Conservation (phyloP, 2,329 filamentous ascomycete genomes). For the Alternaria triticina region DNA sequence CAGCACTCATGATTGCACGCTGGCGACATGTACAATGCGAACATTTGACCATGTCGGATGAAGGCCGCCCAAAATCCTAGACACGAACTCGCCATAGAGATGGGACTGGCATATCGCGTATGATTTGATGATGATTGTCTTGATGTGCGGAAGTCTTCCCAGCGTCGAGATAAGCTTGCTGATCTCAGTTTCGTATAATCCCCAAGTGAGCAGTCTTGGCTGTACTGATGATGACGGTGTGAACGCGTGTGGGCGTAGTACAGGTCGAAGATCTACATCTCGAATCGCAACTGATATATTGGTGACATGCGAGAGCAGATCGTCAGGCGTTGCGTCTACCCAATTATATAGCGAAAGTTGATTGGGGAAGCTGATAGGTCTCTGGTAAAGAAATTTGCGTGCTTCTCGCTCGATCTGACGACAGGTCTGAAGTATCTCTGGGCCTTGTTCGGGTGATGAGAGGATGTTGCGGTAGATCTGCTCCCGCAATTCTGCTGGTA, state of each 20-base stretch:
- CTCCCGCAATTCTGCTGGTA: conserved; percentile 42
- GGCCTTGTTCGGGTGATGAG: conserved; percentile 17
- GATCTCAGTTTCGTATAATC: not conserved
- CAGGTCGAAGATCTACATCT: not conserved
- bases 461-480: conserved; percentile 37
- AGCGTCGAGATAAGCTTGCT: not conserved
- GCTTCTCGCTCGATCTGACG: conserved; percentile 36
- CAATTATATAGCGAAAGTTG: not conserved
- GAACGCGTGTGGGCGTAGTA: not conserved
- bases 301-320: not conserved
- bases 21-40: not conserved
- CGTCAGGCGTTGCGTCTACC: not conserved
- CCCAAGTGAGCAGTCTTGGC: not conserved
- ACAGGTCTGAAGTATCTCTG: conserved; percentile 33
- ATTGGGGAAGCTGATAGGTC: conserved; percentile 32
- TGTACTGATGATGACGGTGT: not conserved
- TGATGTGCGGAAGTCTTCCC: not conserved
- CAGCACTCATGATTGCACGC: not conserved
- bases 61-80: not conserved
- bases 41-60: accelerated
- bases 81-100: not conserved
- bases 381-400: conserved; percentile 38
- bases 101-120: not conserved
- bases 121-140: not conserved
- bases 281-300: not conserved